Conservation (phyloP, 257 asterid species). For the Mitragyna speciosa region DNA sequence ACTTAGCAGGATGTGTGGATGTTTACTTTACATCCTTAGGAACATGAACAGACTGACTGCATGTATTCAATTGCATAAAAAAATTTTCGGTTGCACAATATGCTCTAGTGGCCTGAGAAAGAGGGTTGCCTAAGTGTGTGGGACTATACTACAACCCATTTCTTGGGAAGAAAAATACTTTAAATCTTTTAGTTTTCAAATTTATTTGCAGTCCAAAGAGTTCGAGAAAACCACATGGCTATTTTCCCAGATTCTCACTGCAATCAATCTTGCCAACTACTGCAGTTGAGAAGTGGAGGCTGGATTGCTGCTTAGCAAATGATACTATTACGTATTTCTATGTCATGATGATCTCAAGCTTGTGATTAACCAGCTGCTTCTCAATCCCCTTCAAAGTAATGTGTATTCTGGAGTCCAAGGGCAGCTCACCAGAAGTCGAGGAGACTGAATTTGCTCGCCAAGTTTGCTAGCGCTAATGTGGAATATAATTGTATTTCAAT, state of each 20-base stretch:
- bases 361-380: not conserved
- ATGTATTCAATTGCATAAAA: too few relatives aligned
- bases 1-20: not conserved
- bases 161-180: not conserved
- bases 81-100: not conserved
- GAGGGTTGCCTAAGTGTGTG: too few relatives aligned
- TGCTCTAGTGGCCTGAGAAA: not conserved
- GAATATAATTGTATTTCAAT: too few relatives aligned
- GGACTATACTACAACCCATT: too few relatives aligned
- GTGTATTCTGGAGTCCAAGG: not conserved
- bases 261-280: not conserved
- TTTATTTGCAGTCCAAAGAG: not conserved
- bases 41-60: not conserved
- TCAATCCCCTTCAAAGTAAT: not conserved
- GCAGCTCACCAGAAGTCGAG: not conserved
- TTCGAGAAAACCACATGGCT: not conserved
- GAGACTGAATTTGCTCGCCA: not conserved
- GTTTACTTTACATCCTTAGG: not conserved
- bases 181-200: not conserved
- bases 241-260: not conserved
- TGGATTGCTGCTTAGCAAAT: not conserved
- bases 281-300: not conserved
- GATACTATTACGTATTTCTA: not conserved
- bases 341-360: too few relatives aligned
- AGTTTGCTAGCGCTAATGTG: not conserved